Base-by-base conservation (phyloP, 73 alveolate species). In the Halteria grandinella region DNA sequence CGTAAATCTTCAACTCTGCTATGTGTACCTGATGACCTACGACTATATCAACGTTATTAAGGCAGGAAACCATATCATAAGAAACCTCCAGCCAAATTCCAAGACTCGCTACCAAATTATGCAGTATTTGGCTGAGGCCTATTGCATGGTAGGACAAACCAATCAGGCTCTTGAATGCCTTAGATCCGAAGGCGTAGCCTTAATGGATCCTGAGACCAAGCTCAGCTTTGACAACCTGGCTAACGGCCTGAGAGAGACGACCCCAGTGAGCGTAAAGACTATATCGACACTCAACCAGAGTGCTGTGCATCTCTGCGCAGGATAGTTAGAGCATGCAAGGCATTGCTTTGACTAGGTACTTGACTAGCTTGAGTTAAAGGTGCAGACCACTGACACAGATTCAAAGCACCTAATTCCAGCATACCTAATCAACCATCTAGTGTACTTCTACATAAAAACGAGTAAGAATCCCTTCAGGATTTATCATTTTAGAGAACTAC, bases 81-180 rank as follows among this genome's bases (percentile, higher is more conserved):
- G 85, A 39, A 51, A 51, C 25, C 43, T 66, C 5, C 43, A 27
- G 25, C 80, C 66, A 1, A 44, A 41, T 25, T 7, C 23, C 47
- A n/a, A 66, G 23, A 66, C 63, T 12, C 52, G 18, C 75, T 73
- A 48, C 20, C 12, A 52, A 14, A 25, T 73, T 25, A 73, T 20
- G 44, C 33, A 48, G 39, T 73, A 73, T 24, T 4, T 53, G 2
- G 85, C 71, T 3, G 85, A 73, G 36, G 85, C 85, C 32, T 39
- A 73, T 36, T 54, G 66, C 28, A 73, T 73, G 85, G 6, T 55
- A 0, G 85, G 75, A 10, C 24, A 73, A 8, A 15, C 75, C 7
- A 1, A 51, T 11, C 39, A 53, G n/a, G 85, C 85, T 24, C 21
- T 73, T 5, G 71, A 34, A 1, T 32, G 52, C 23, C 39, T 73